phyloP scores from a whole-genome alignment of 306 rosid genomes.

The Elaeagnus macrophylla region DNA sequence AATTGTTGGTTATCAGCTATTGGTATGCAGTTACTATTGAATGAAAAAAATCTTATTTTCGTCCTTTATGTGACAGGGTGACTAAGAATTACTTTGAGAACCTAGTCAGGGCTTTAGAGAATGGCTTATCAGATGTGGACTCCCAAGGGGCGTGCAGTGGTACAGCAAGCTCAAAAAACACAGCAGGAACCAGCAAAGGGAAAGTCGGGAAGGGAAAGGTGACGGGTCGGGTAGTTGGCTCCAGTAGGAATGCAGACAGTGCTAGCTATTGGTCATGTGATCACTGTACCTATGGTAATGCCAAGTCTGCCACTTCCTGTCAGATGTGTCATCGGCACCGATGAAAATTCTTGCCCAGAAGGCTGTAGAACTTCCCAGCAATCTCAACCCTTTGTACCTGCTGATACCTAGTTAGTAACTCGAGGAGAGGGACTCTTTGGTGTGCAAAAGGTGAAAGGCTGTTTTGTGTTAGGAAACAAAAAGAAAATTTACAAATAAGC shows the following conservation, averaged over 20 bases:
- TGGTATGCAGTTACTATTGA: neutral
- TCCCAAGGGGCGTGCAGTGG: constrained; percentile 33
- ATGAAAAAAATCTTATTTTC: neutral
- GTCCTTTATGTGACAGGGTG: constrained; percentile 28
- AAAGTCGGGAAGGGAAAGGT: constrained; percentile 33
- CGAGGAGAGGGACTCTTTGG: no score
- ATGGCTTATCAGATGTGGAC: constrained; percentile 41
- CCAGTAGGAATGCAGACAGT: constrained; percentile 29
- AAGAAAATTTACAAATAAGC: no score
- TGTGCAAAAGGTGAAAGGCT: no score
- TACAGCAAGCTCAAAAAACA: constrained; percentile 30
- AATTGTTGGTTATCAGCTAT: neutral
- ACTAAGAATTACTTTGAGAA: constrained; percentile 49
- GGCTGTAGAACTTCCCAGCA: no score
- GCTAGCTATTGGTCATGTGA: constrained; percentile 41
- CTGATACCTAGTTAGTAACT: no score
- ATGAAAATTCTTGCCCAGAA: no score
- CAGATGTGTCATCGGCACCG: no score
- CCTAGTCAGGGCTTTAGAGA: constrained; percentile 41
- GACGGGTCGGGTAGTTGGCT: constrained; percentile 27
- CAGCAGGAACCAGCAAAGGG: constrained; percentile 29
- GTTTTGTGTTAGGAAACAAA: no score
- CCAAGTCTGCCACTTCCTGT: constrained; percentile 19
- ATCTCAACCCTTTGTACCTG: no score
- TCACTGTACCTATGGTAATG: constrained; percentile 40